Evolutionary conservation across 345 rosid species (phyloP), one percentile per base, ranked within the genome.

Genomic region (Leavenworthia alabamica): DNA sequence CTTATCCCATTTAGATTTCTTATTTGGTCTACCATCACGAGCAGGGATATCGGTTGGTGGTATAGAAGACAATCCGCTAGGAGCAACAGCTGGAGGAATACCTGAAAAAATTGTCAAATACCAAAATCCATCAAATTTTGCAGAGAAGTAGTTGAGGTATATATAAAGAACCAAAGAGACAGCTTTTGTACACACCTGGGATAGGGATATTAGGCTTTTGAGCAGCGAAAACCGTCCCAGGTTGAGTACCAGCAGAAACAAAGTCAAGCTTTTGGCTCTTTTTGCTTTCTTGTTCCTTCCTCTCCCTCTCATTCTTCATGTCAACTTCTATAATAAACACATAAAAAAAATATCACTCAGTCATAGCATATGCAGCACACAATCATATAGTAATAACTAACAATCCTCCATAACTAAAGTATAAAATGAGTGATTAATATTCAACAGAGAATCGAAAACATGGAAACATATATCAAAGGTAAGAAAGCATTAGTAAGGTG

Each of bases 1-100:
- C 96, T 87, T 85, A 67, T 87, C 97, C 99, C 99, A 90, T 74
- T 93, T 88, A 33, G 95, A 89, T 75, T 84, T 93, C 80, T 89
- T 89, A 79, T 80, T 89, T 16, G 80, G 91, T 74, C 92, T 77
- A 54, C 83, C 85, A 49, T 93, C 95, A 17, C 85, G 80, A 31
- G 71, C 31, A 75, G 65, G 56, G n/a, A 74, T 66, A 39, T 75
- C 68, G 19, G 75, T 33, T 51, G 80, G 72, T 51, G 80, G 72
- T 49, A 71, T 32, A 3, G 89, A 47, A 42, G 63, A 76, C 67
- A 80, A 59, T 31, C 78, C 85, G 75, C 66, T 76, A 42, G 79
- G 66, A 64, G 66, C 64, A 41, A 46, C 73, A 57, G 69, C 76
- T 74, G 82, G 64, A 58, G 82, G 62, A 60, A 76, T 57, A 62